A percentile compares a stretch with the other conserved stretches of the same genome.
Evolutionary conservation across 148 eudicot species (phyloP).

Genomic region (Dianthus caryophyllus): DNA sequence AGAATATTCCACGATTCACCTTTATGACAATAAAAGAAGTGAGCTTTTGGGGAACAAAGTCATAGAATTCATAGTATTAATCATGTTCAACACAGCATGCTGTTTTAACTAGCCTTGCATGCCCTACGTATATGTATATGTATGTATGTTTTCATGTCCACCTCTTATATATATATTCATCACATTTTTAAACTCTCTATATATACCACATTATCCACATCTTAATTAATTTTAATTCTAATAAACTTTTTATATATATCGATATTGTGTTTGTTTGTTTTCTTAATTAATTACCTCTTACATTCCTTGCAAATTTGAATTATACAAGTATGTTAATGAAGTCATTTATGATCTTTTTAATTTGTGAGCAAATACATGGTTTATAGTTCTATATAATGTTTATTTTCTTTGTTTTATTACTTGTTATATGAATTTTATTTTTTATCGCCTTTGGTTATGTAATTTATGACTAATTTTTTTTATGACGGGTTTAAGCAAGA

Average conservation of each 20-base stretch:
- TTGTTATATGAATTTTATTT: background rate
- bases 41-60: constrained; percentile 20
- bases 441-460: too few species aligned
- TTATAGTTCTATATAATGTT: background rate
- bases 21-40: constrained; percentile 4
- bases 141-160: background rate
- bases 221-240: background rate
- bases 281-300: too few species aligned
- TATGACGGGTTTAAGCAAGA: too few species aligned
- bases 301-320: too few species aligned
- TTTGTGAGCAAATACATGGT: background rate
- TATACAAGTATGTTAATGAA: too few species aligned
- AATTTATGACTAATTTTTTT: too few species aligned
- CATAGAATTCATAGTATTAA: constrained; percentile 23
- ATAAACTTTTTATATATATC: background rate
- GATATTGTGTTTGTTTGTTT: too few species aligned
- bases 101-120: constrained; percentile 1
- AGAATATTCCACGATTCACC: constrained; percentile 21
- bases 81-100: constrained; percentile 20
- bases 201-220: background rate
- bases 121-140: constrained; percentile 20
- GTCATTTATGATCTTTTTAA: too few species aligned
- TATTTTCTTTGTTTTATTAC: background rate
- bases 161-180: background rate
- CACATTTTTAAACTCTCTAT: background rate